Evolutionary conservation across 1,284 basidiomycete species (phyloP), one percentile per base, ranked within the genome.

Genomic region (Pascua guehoae): DNA sequence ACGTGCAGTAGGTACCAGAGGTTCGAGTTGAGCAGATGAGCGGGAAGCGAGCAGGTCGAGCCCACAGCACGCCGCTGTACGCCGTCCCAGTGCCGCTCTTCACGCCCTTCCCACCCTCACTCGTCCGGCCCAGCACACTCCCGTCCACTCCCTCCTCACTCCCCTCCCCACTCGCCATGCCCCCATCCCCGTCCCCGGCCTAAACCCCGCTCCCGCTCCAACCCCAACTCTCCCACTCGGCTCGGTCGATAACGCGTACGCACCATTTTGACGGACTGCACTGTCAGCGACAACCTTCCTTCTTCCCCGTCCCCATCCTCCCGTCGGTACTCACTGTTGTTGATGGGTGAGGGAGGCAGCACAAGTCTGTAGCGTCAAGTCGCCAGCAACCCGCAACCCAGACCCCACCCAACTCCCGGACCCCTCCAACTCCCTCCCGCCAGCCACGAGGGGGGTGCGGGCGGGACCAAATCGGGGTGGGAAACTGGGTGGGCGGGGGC

Each of bases 231-330:
- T 32, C 24, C 4, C 24, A 32, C 24, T 32, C 24, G 24, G 24
- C 24, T 32, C 40, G 40, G 4, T 41, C 40, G 40, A 41, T 12
- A 41, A 16, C 41, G 41, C 41, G 36, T 17, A 51, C 49, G 49
- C 37, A 51, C 49, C 49, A 51, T 51, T 51, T 51, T 51, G 41
- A 43, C 14, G 41, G 41, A 51, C 49, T 51, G 49, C 41, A 41
- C n/a, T 18, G 47, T 49, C 24, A 49, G 47, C 47, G 15, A 24
- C 47, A 40, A 38, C 47, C 24, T n/a, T n/a, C n/a, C n/a, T n/a
- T n/a, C n/a, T n/a, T n/a, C n/a, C n/a, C n/a, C n/a, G n/a, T n/a
- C n/a, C n/a, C n/a, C n/a, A n/a, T n/a, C n/a, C n/a, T n/a, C n/a
- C n/a, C 24, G 32, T 14, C 15, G 41, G 10, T 51, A 51, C 49